phyloP scores from a whole-genome alignment of 768 basidiomycete genomes.

The Hygrocybe punicea region DNA sequence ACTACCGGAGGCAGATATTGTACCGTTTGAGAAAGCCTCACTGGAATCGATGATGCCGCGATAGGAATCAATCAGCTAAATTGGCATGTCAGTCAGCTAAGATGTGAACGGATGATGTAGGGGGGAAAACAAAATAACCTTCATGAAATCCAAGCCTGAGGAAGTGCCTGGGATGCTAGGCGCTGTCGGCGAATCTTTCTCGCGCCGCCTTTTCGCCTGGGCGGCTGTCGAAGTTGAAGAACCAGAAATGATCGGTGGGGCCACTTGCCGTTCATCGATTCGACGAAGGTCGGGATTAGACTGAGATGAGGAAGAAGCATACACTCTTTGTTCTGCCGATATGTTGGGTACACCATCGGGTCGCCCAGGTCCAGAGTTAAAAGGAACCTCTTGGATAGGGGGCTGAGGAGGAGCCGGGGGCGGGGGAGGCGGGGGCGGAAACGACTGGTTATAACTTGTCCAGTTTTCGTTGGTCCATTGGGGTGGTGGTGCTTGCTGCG shows the following conservation, averaged over 20 bases:
- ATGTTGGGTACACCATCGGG: conserved; percentile 2
- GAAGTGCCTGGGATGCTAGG: neutral
- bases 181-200: conserved; percentile 5
- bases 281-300: conserved; percentile 8
- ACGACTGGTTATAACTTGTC: conserved; percentile 3
- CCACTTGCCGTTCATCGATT: neutral
- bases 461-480: conserved; percentile 3
- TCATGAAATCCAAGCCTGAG: conserved; percentile 12
- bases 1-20: neutral
- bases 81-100: neutral
- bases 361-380: conserved; percentile 11
- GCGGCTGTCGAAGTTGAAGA: conserved; percentile 1
- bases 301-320: neutral
- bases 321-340: conserved; percentile 4
- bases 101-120: neutral
- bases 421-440: conserved; percentile 3
- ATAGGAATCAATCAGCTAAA: conserved; percentile 12
- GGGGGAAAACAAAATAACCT: conserved; percentile 1
- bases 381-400: conserved; percentile 5
- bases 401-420: neutral
- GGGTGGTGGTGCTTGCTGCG: conserved; percentile 4
- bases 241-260: neutral
- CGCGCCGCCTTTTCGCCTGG: conserved; percentile 4
- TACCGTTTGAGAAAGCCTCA: conserved; percentile 4
- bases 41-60: conserved; percentile 8